These are phyloP conservation scores for Ananas comosus DNA, from an alignment of 176 grass and related monocot genomes.

Conservation along the genomic window DNA sequence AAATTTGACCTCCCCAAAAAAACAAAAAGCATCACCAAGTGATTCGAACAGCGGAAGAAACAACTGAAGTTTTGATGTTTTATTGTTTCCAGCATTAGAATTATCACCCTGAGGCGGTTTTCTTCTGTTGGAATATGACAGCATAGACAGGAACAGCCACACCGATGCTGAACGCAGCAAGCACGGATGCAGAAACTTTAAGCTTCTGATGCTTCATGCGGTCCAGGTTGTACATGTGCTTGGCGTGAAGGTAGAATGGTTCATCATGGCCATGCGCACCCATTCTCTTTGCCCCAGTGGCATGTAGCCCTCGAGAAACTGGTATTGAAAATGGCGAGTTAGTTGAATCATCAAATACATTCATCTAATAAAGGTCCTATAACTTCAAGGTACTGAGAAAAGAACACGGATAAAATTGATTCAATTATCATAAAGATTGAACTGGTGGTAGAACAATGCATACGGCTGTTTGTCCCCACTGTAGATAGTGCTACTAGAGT, in stretches of 20 bases:
- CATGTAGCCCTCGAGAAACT: slow-evolving; percentile 64
- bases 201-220: slow-evolving; percentile 70
- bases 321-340: slow-evolving; percentile 4
- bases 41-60: slow-evolving; percentile 6
- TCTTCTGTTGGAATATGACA: slow-evolving; percentile 72
- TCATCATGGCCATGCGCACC: slow-evolving; percentile 61
- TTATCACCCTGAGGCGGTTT: slow-evolving; percentile 56
- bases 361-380: background rate
- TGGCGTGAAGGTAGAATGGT: slow-evolving; percentile 69
- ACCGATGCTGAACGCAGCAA: slow-evolving; percentile 41
- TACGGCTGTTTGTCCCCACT: too few relatives aligned
- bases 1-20: slow-evolving; percentile 28
- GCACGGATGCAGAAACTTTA: slow-evolving; percentile 41
- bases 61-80: slow-evolving; percentile 6
- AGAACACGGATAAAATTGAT: too few relatives aligned
- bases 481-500: too few relatives aligned
- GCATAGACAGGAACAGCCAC: slow-evolving; percentile 58
- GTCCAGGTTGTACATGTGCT: slow-evolving; percentile 97
- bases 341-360: background rate
- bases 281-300: slow-evolving; percentile 66
- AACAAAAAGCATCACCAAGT: slow-evolving; percentile 21
- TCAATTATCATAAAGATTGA: too few relatives aligned
- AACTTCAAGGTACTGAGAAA: background rate
- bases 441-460: too few relatives aligned
- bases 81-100: background rate